Evolutionary conservation across 306 rosid species (phyloP).

Genomic region (Quercus glauca): DNA sequence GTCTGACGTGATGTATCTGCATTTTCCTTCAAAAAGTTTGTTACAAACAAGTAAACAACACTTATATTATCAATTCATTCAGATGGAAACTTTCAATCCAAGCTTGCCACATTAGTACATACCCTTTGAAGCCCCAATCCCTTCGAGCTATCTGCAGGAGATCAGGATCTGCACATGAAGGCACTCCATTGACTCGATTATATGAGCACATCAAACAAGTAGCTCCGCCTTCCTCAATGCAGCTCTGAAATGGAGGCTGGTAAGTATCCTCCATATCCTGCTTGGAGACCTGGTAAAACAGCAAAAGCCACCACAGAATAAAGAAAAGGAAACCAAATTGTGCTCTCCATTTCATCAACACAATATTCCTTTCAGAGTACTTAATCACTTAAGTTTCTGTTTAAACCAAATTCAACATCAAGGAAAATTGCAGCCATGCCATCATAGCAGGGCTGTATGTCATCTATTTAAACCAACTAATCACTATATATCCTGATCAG

Average conservation of each 20-base stretch:
- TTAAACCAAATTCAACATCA: neutral
- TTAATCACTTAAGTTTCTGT: neutral
- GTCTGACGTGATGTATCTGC: slow-evolving; percentile 85
- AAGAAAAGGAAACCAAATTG: neutral
- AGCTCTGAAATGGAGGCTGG: slow-evolving; percentile 87
- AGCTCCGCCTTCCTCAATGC: slow-evolving; percentile 80
- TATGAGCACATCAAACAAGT: slow-evolving; percentile 97
- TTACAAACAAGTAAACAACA: neutral
- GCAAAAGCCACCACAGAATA: neutral
- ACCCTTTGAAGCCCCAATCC: slow-evolving; percentile 85
- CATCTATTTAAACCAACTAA: neutral
- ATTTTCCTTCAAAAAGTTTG: slow-evolving; percentile 15
- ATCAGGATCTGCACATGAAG: slow-evolving; percentile 77
- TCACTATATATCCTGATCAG: neutral
- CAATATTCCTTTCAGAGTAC: neutral
- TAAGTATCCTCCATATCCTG: slow-evolving; percentile 91
- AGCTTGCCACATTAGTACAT: neutral
- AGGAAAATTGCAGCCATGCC: neutral
- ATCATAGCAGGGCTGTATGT: neutral
- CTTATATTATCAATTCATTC: slow-evolving; percentile 3
- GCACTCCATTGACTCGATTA: slow-evolving; percentile 81
- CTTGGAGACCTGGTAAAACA: slow-evolving; percentile 44
- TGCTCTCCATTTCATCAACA: neutral
- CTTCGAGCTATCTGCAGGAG: slow-evolving; percentile 61
- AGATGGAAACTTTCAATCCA: neutral